Conservation (phyloP, 208 protist genomes). For the Leishmania major region DNA sequence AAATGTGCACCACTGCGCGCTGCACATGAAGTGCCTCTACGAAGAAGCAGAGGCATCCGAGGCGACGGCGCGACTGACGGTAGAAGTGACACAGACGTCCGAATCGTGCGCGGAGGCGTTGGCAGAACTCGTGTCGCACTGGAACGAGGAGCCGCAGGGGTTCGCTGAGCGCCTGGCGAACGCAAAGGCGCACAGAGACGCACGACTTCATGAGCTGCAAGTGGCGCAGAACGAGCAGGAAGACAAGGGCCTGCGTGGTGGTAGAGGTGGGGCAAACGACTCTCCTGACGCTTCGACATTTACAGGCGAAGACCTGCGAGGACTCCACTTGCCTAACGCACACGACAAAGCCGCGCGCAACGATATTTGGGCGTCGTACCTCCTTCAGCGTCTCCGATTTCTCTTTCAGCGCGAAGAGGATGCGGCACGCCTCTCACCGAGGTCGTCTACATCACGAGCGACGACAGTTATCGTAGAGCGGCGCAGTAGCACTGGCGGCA, state of each 20-base stretch:
- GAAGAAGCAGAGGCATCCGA: neutral
- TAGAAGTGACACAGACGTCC: conserved; percentile 30
- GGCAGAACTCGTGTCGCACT: conserved; percentile 31
- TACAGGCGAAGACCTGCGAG: conserved; percentile 12
- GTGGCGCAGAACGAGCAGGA: conserved; percentile 23
- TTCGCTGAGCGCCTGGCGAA: conserved; percentile 14
- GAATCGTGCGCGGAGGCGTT: conserved; percentile 26
- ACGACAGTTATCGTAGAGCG: neutral
- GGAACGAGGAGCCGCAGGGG: conserved; percentile 27
- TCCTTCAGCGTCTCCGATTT: conserved; percentile 31
- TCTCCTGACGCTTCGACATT: neutral
- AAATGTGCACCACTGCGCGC: conserved; percentile 21
- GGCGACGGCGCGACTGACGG: conserved; percentile 8
- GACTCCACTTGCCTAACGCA: conserved; percentile 16
- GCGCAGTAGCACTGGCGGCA: neutral
- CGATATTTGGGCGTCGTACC: conserved; percentile 9
- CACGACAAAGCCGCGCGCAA: conserved; percentile 15
- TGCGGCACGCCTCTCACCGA: conserved; percentile 13
- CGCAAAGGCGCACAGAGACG: conserved; percentile 15
- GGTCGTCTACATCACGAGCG: neutral
- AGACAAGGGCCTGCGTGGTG: conserved; percentile 17
- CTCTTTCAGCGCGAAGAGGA: conserved; percentile 29
- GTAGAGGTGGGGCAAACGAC: too few species aligned
- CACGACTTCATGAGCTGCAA: conserved; percentile 14
- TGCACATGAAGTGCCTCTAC: conserved; percentile 30